Evolutionary conservation across 495 filamentous ascomycete genomes (phyloP).

Genomic region (Neurospora pannonica): DNA sequence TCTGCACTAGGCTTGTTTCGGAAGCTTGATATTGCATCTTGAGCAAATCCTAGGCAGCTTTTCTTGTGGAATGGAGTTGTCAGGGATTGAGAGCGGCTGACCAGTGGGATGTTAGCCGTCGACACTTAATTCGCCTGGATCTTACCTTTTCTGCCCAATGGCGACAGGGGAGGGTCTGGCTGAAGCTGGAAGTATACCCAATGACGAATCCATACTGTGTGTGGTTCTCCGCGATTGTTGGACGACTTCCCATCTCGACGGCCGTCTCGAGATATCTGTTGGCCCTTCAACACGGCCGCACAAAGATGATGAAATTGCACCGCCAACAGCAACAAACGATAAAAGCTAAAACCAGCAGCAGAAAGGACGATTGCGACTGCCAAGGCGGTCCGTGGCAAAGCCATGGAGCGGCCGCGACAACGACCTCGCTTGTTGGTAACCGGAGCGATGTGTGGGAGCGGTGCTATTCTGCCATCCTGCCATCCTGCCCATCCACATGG

Average conservation of each 20-base stretch:
- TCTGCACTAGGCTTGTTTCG: conserved; percentile 13
- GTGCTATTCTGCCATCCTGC: not conserved
- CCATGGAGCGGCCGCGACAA: not conserved
- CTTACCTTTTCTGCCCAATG: conserved; percentile 33
- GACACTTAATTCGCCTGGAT: conserved; percentile 18
- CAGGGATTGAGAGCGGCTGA: conserved; percentile 7
- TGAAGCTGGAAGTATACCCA: conserved; percentile 32
- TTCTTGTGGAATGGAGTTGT: conserved; percentile 5
- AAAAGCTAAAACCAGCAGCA: not conserved
- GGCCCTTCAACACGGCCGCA: not conserved
- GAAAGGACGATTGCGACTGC: not conserved
- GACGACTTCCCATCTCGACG: conserved; percentile 12
- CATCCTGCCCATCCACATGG: not conserved
- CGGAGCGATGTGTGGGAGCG: not conserved
- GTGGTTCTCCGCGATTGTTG: conserved; percentile 21
- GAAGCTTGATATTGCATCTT: conserved; percentile 12
- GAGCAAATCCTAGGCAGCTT: conserved; percentile 2
- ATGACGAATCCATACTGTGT: conserved; percentile 18
- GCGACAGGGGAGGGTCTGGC: conserved; percentile 23
- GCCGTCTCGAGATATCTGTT: not conserved
- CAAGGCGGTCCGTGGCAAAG: not conserved
- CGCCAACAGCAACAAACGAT: not conserved
- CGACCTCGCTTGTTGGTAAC: not conserved
- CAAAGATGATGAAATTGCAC: not conserved
- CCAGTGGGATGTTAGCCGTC: conserved; percentile 22